Evolutionary conservation across 2,329 filamentous ascomycete genomes (phyloP).

Genomic region (Westerdykella sp.): DNA sequence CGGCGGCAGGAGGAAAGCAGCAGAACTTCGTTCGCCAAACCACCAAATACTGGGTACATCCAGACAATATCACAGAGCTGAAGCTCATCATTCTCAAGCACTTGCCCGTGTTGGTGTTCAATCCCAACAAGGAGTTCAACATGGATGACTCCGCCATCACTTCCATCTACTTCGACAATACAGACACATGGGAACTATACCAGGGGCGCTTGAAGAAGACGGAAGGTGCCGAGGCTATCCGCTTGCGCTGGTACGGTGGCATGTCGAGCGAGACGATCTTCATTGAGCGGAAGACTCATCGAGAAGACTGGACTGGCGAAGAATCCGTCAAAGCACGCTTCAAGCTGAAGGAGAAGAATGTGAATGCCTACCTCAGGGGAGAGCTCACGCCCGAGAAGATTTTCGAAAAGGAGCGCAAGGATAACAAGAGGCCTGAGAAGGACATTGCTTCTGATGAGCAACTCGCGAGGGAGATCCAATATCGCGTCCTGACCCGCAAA

Average conservation of each 20-base stretch:
- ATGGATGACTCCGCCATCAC: slow-evolving; percentile 87
- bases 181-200: slow-evolving; percentile 89
- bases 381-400: slow-evolving; percentile 77
- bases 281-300: slow-evolving; percentile 94
- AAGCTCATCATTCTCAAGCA: slow-evolving; percentile 98
- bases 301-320: slow-evolving; percentile 98
- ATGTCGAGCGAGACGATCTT: slow-evolving; percentile 96
- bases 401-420: slow-evolving; percentile 95
- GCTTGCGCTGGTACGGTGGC: slow-evolving; percentile 92
- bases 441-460: slow-evolving; percentile 88
- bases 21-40: slow-evolving; percentile 96
- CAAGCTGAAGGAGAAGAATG: slow-evolving; percentile 90
- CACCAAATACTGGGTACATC: slow-evolving; percentile 99
- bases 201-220: slow-evolving; percentile 94
- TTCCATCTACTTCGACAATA: slow-evolving; percentile 97
- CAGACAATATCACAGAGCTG: slow-evolving; percentile 94
- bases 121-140: slow-evolving; percentile 93
- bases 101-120: slow-evolving; percentile 93
- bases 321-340: slow-evolving; percentile 98
- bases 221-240: slow-evolving; percentile 93
- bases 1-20: slow-evolving; percentile 81
- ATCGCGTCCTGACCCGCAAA: slow-evolving; percentile 79
- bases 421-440: slow-evolving; percentile 88
- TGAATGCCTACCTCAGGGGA: slow-evolving; percentile 83
- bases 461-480: slow-evolving; percentile 86